Evolutionary conservation across 768 basidiomycete genomes (phyloP), one percentile per base, ranked within the genome.

Genomic region (Favolaschia claudopus): DNA sequence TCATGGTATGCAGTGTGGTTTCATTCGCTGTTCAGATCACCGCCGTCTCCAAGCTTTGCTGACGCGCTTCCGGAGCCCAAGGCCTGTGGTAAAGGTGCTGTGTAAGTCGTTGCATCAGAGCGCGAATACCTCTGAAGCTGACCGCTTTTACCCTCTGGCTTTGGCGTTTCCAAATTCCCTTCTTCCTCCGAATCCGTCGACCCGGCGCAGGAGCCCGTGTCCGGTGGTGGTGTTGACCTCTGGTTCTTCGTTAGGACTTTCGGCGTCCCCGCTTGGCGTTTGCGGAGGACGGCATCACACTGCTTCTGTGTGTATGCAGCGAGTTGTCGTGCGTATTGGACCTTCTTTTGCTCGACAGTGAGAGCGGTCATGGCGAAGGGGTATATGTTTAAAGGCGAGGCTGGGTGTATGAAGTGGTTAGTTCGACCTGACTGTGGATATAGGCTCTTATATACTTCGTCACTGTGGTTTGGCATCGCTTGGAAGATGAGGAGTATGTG

Each of bases 231-330:
- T n/a, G n/a, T n/a, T 15, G 51, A 3, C 40, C 48, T 34, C 3
- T 15, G 24, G 14, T 28, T 42, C 7, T 33, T 17, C 5, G 27
- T 13, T 15, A 8, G 42, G 37, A 10, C 51, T 34, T 52, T 60
- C 36, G 31, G 15, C 24, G n/a, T n/a, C n/a, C n/a, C n/a, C n/a
- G 29, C n/a, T 10, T 39, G 20, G 3, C 56, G 34, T 32, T 47
- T 40, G 10, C 64, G 62, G 4, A 65, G 65, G 14, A 72, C 73
- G 27, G 73, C 64, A 50, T 77, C 72, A 72, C 76, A 78, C 57
- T 82, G 81, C 49, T 74, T 74, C 9, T 74, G 68, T 2, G 82
- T 83, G 62, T 81, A 69, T 4, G 69, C 78, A 7, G 76, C 77
- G 10, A 83, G 67, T 51, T 80, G 73, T 24, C 70, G 71, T 3